phyloP scores from a whole-genome alignment of 1,284 basidiomycete species.

The Leccinum variabile region DNA sequence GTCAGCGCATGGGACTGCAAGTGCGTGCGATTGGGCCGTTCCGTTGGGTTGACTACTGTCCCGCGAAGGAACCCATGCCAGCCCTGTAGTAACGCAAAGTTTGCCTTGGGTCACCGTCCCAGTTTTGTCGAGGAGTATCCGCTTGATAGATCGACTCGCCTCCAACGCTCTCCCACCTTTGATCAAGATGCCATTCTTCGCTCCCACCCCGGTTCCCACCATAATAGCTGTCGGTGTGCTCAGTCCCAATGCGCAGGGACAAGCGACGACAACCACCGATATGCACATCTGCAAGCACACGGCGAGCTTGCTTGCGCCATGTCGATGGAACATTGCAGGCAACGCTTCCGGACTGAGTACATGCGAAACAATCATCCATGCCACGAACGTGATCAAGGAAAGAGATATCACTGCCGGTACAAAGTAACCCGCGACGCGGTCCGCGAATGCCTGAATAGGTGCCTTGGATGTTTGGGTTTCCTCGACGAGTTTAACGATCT shows the following conservation, averaged over 20 bases:
- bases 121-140: slow-evolving; percentile 95
- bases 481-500: too few species aligned
- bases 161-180: slow-evolving; percentile 96
- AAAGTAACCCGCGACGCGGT: slow-evolving; percentile 92
- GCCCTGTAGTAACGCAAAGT: slow-evolving; percentile 62
- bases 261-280: slow-evolving; percentile 97
- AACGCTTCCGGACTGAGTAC: slow-evolving; percentile 61
- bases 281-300: slow-evolving; percentile 98
- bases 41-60: slow-evolving; percentile 31
- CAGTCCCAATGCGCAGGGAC: slow-evolving; percentile 95
- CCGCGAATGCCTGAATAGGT: slow-evolving; percentile 96
- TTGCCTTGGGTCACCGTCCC: slow-evolving; percentile 94
- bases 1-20: slow-evolving; percentile 58
- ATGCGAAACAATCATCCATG: slow-evolving; percentile 81
- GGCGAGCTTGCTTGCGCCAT: slow-evolving; percentile 84
- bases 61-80: slow-evolving; percentile 70
- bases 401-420: slow-evolving; percentile 91
- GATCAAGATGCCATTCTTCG: slow-evolving; percentile 96
- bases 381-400: slow-evolving; percentile 78
- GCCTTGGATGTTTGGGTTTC: slow-evolving; percentile 87
- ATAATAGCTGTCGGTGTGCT: slow-evolving; percentile 98
- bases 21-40: slow-evolving; percentile 40
- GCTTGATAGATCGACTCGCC: slow-evolving; percentile 80
- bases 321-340: slow-evolving; percentile 81
- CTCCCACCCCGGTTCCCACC: slow-evolving; percentile 98